Conservation (phyloP, 768 basidiomycete species). For the Mycena floridula region DNA sequence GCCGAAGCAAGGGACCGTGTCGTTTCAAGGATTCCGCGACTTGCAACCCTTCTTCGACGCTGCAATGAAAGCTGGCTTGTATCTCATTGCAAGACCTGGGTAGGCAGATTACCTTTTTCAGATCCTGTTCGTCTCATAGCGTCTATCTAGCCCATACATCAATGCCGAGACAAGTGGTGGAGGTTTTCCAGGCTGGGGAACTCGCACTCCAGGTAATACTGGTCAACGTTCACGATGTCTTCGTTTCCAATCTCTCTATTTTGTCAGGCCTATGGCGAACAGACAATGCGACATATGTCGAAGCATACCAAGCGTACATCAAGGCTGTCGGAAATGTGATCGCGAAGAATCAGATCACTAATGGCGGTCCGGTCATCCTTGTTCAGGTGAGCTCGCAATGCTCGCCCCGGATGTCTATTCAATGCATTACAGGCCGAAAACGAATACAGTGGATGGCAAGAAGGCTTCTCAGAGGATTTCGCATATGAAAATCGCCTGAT, state of each 20-base stretch:
- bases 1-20: constrained; percentile 42
- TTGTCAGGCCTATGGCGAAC: constrained; percentile 43
- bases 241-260: no score
- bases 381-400: constrained; percentile 22
- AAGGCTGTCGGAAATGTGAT: constrained; percentile 38
- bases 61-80: constrained; percentile 49
- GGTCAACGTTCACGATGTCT: no score
- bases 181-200: constrained; percentile 54
- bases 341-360: constrained; percentile 49
- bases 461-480: constrained; percentile 33
- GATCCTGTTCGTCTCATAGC: not conserved
- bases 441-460: constrained; percentile 40
- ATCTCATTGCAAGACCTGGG: constrained; percentile 49
- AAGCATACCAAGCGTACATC: constrained; percentile 47
- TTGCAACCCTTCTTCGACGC: constrained; percentile 49
- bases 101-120: constrained; percentile 13
- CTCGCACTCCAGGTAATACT: constrained; percentile 40
- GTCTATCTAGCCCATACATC: constrained; percentile 30
- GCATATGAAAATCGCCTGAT: constrained; percentile 30
- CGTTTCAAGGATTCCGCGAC: constrained; percentile 49
- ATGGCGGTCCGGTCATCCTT: constrained; percentile 50
- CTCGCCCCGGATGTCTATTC: not conserved
- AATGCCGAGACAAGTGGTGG: constrained; percentile 47
- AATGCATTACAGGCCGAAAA: constrained; percentile 37
- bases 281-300: constrained; percentile 31